phyloP scores from a whole-genome alignment of 164 flowering plant species.

The Magnolia officinalis region DNA sequence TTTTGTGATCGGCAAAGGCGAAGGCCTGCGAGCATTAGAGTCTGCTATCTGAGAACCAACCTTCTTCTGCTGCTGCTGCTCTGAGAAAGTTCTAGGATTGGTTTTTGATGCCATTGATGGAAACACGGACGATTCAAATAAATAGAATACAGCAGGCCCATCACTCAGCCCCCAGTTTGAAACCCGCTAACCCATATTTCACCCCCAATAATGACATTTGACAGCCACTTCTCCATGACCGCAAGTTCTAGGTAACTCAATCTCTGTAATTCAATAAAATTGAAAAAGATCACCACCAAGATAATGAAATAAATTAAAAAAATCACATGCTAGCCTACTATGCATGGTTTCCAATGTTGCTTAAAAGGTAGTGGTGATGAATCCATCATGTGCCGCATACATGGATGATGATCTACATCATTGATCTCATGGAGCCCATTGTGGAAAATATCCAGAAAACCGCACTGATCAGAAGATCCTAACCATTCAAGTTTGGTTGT shows the following conservation, averaged over 20 bases:
- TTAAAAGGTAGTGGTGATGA: no score
- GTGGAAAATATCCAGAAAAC: background rate
- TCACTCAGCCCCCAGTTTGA: conserved; percentile 22
- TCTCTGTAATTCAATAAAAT: conserved; percentile 20
- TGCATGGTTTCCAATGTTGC: no score
- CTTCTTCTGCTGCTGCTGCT: conserved; percentile 30
- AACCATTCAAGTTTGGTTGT: no score
- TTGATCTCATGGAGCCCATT: background rate
- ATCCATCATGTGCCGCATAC: background rate
- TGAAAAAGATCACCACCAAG: background rate
- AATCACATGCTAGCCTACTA: background rate
- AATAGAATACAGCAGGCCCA: conserved; percentile 23
- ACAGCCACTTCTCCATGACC: conserved; percentile 16
- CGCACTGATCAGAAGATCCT: no score
- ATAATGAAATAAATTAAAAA: background rate
- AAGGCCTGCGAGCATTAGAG: conserved; percentile 26
- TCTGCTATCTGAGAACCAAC: conserved; percentile 29
- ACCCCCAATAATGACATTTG: conserved; percentile 1
- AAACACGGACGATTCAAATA: conserved; percentile 3
- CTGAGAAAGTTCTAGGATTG: conserved; percentile 33
- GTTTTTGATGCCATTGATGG: conserved; percentile 56
- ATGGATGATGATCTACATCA: background rate
- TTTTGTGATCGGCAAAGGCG: conserved; percentile 30
- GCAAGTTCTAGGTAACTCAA: conserved; percentile 2
- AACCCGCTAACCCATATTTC: conserved; percentile 1